Base-by-base conservation (phyloP, 495 filamentous ascomycete species). In the Hamigera avellanea region DNA sequence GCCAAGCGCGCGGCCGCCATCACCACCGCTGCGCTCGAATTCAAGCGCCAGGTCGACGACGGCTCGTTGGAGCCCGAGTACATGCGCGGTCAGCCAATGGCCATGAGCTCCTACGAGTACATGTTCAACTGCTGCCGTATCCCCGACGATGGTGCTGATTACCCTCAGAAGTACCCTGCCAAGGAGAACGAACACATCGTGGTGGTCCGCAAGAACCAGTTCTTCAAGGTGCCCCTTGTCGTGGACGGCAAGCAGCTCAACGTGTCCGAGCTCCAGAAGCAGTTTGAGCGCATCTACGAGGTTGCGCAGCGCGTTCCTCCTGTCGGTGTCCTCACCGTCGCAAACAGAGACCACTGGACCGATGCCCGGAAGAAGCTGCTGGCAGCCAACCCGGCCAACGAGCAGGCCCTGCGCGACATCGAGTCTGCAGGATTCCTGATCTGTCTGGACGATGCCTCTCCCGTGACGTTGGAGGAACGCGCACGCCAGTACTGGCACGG, bases 401-500 rank as follows among this genome's bases (percentile, higher is more conserved):
- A 75, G 41, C 66, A 73, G 26, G 69, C 79, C 4, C 66, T 99
- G 35, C 68, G 84, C 59, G 73, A 76, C 14, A 87, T 99, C 41
- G 83, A 99, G 67, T 82, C 91, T 7, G 75, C 83, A 18, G 87
- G 86, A 9, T 99, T 99, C 58, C 59, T 95, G 26, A 70, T 96
- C 48, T 96, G 91, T 62, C 74, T 99, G 14, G 93, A 99, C 54
- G 87, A 95, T 50, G 85, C 91, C 14, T 69, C 79, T 21, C 93
- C 91, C 8, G 76, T 96, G 9, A 99, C 93, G 3, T 74, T 96
- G 19, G 86, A 95, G 66, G 93, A 95, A 68, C 86, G 93, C 19
- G 83, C 89, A 12, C 81, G 82, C 62, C 82, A 86, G 56, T 99
- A 93, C 75, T 99, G 93, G 93, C 87, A 95, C 62, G 93, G 93